phyloP scores from a whole-genome alignment of 2,329 filamentous ascomycete species.

The Ascochyta viciae-villosae region DNA sequence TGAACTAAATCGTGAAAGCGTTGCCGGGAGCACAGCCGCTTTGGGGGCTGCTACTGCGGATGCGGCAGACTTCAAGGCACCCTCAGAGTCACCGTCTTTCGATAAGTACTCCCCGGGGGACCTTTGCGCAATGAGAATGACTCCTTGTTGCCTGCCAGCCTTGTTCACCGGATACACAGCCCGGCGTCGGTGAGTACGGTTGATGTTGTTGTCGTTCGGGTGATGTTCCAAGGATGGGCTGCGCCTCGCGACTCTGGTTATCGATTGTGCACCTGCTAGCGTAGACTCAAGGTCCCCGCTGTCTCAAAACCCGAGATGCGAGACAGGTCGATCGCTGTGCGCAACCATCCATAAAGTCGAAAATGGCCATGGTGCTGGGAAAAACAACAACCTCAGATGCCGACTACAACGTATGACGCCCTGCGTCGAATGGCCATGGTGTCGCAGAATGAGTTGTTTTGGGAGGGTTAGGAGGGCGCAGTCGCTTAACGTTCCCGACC shows the following conservation, averaged over 20 bases:
- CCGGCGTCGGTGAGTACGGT: slow-evolving; percentile 25
- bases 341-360: slow-evolving; percentile 11
- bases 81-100: slow-evolving; percentile 18
- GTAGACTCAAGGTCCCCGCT: slow-evolving; percentile 1
- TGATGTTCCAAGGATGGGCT: slow-evolving; percentile 23
- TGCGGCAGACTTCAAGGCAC: slow-evolving; percentile 41
- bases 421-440: slow-evolving; percentile 21
- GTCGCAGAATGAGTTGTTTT: slow-evolving; percentile 13
- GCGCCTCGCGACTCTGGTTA: slow-evolving; percentile 25
- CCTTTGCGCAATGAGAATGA: slow-evolving; percentile 30
- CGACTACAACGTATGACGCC: slow-evolving; percentile 31
- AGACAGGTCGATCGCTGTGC: slow-evolving; percentile 14
- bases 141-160: slow-evolving; percentile 22
- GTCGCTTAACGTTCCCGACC: slow-evolving; percentile 24
- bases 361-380: slow-evolving; percentile 6
- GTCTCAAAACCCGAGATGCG: slow-evolving; percentile 13
- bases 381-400: slow-evolving; percentile 1
- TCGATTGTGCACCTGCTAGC: slow-evolving; percentile 4
- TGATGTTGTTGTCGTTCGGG: slow-evolving; percentile 11
- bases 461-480: slow-evolving; percentile 15
- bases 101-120: slow-evolving; percentile 40
- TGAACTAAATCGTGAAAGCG: slow-evolving; percentile 25
- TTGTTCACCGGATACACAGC: slow-evolving; percentile 44
- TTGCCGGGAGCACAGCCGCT: slow-evolving; percentile 38
- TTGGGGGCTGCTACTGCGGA: slow-evolving; percentile 25